phyloP scores from a whole-genome alignment of 768 basidiomycete species.

The Tephrocybe sp. region DNA sequence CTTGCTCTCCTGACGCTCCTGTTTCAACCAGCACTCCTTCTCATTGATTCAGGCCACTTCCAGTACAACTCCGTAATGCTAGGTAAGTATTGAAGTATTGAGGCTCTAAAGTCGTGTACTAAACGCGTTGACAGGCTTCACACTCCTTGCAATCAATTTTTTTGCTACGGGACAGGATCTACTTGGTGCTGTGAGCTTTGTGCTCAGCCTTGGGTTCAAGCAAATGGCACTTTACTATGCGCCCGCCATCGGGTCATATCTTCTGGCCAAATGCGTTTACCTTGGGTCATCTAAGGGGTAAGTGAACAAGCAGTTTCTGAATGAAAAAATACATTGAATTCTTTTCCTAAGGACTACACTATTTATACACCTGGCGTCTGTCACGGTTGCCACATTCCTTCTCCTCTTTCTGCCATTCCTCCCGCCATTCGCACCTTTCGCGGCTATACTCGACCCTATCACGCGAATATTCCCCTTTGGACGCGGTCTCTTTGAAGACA shows the following conservation, averaged over 20 bases:
- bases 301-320: too few species aligned
- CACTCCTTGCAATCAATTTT: conserved; percentile 65
- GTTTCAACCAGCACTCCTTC: conserved; percentile 78
- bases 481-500: conserved; percentile 91
- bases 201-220: conserved; percentile 87
- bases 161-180: conserved; percentile 72
- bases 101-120: conserved; percentile 2
- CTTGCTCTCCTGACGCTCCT: conserved; percentile 69
- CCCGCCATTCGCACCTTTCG: conserved; percentile 56
- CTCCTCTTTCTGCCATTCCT: conserved; percentile 82
- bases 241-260: conserved; percentile 87
- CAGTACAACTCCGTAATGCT: conserved; percentile 97
- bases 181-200: conserved; percentile 76
- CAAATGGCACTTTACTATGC: conserved; percentile 97
- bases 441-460: conserved; percentile 61
- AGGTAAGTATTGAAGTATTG: conserved; percentile 43
- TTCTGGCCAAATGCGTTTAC: conserved; percentile 87
- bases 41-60: conserved; percentile 93
- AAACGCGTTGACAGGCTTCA: conserved; percentile 50
- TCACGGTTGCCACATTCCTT: conserved; percentile 63
- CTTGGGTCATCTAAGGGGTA: conserved; percentile 75
- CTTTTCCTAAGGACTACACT: conserved; percentile 36
- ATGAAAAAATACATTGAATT: conserved; percentile 1
- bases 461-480: conserved; percentile 89
- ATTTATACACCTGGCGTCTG: conserved; percentile 65